These are phyloP conservation scores for Stevia rebaudiana DNA, from an alignment of 140 eudicot species.

Conservation along the genomic window DNA sequence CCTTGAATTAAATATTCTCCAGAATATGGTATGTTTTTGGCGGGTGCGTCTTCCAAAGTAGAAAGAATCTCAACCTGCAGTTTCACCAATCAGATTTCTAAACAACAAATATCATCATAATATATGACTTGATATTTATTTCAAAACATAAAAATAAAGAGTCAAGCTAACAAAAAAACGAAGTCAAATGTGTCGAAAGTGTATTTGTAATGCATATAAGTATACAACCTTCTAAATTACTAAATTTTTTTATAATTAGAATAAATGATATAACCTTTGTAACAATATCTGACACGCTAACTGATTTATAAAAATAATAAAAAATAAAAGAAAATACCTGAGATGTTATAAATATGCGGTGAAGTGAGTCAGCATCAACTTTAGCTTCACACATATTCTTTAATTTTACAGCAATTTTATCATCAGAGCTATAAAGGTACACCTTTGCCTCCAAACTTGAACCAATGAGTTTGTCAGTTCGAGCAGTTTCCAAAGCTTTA, in stretches of 20 bases:
- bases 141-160: too few relatives aligned
- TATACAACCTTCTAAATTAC: not conserved
- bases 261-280: not conserved
- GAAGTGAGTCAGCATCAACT: conserved; percentile 72
- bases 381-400: conserved; percentile 53
- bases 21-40: conserved; percentile 38
- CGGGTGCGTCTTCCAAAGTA: conserved; percentile 30
- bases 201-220: not conserved
- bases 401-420: conserved; percentile 43
- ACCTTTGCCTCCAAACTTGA: conserved; percentile 98
- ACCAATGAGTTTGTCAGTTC: conserved; percentile 78
- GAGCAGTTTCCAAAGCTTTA: conserved; percentile 78
- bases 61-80: conserved; percentile 75
- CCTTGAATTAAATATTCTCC: conserved; percentile 71
- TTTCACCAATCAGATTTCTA: not conserved
- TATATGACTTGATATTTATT: too few relatives aligned
- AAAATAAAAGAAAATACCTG: conserved; percentile 49
- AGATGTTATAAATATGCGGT: conserved; percentile 89
- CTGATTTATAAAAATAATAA: not conserved
- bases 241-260: not conserved
- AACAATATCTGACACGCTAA: not conserved
- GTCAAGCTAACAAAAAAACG: not conserved
- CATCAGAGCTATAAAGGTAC: conserved; percentile 58
- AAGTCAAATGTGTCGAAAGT: not conserved
- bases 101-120: not conserved